A percentile compares a stretch with the other conserved stretches of the same genome.
These are phyloP conservation scores for Blastobotrys proliferans DNA, from an alignment of 1,139 yeast genomes.

Conservation along the genomic window DNA sequence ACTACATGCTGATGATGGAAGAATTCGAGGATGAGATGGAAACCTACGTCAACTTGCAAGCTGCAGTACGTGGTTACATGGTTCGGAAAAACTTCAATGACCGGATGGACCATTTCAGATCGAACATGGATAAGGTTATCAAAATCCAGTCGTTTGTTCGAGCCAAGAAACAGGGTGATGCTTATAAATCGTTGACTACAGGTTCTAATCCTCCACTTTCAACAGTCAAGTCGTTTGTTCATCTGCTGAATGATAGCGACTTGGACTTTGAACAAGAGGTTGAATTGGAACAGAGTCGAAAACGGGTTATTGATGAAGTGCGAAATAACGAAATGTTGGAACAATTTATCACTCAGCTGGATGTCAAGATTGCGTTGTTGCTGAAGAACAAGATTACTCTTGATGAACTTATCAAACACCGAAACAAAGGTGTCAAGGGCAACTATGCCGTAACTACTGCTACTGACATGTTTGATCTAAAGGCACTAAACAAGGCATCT, in stretches of 20 bases:
- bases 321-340: constrained; percentile 65
- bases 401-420: constrained; percentile 64
- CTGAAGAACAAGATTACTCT: constrained; percentile 76
- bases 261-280: constrained; percentile 73
- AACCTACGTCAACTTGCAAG: constrained; percentile 46
- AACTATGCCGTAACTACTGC: constrained; percentile 24
- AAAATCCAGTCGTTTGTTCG: constrained; percentile 72
- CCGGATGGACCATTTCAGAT: constrained; percentile 50
- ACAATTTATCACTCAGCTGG: constrained; percentile 71
- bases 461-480: constrained; percentile 37
- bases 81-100: constrained; percentile 39
- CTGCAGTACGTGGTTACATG: constrained; percentile 45
- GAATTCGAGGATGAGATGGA: constrained; percentile 48
- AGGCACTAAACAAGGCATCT: constrained; percentile 40
- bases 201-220: constrained; percentile 73
- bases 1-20: constrained; percentile 47
- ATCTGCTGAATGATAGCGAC: constrained; percentile 69
- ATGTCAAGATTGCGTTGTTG: constrained; percentile 71
- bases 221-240: constrained; percentile 74
- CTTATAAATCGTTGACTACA: constrained; percentile 67
- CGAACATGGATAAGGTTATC: constrained; percentile 55
- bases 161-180: constrained; percentile 63
- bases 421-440: constrained; percentile 38
- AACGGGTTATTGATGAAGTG: constrained; percentile 60
- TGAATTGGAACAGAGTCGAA: constrained; percentile 63